phyloP scores from a whole-genome alignment of 352 stramenopile species.

The Pythium pyrilobum region DNA sequence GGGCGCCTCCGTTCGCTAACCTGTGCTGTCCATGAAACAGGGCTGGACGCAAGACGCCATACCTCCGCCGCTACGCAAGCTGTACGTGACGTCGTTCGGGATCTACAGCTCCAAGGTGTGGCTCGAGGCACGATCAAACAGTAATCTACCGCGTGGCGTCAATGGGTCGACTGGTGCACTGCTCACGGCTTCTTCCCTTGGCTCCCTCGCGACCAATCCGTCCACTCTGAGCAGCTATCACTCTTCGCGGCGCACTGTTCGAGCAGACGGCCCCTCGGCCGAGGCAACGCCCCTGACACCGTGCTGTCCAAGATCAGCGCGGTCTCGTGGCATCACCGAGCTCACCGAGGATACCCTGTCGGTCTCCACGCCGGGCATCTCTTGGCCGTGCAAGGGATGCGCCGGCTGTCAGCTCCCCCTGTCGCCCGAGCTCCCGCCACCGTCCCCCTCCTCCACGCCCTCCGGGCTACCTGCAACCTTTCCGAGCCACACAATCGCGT shows the following conservation, averaged over 20 bases:
- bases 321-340: conserved; percentile 16
- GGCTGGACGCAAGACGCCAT: background rate
- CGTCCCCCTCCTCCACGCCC: conserved; percentile 8
- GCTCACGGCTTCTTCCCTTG: background rate
- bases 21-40: background rate
- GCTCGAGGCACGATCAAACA: background rate
- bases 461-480: conserved; percentile 18
- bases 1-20: conserved; percentile 1
- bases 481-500: conserved; percentile 20
- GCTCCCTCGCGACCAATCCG: background rate
- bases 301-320: conserved; percentile 23
- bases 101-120: background rate
- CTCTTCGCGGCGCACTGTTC: conserved; percentile 10
- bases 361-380: conserved; percentile 14
- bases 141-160: background rate
- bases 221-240: conserved; percentile 3
- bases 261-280: background rate
- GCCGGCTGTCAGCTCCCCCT: conserved; percentile 8
- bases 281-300: conserved; percentile 18
- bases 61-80: background rate
- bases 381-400: conserved; percentile 22
- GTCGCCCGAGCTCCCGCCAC: conserved; percentile 13
- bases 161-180: conserved; percentile 4
- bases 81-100: background rate
- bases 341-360: conserved; percentile 14